Percentiles rank a stretch among this genome's conserved stretches.
These are phyloP conservation scores for Blechomonas ayalai DNA, from an alignment of 208 protist genomes.

Conservation along the genomic window DNA sequence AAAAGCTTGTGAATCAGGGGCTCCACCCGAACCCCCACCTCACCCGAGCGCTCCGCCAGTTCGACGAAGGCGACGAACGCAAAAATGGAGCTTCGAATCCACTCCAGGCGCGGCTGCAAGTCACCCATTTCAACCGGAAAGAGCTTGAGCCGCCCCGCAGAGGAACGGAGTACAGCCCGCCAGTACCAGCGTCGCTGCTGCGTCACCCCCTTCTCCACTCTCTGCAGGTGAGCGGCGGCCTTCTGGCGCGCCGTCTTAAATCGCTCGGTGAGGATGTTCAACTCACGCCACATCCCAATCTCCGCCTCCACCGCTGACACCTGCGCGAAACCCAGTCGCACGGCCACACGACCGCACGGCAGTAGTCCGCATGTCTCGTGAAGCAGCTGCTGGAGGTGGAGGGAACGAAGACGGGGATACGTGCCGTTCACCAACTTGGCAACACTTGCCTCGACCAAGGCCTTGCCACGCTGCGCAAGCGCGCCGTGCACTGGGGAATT, in stretches of 20 bases:
- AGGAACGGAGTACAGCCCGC: constrained; percentile 62
- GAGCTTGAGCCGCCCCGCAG: constrained; percentile 40
- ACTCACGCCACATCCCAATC: constrained; percentile 81
- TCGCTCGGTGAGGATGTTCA: constrained; percentile 69
- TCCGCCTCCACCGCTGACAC: constrained; percentile 56
- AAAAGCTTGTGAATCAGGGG: constrained; percentile 62
- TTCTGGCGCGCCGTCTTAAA: constrained; percentile 45
- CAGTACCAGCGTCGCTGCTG: constrained; percentile 87
- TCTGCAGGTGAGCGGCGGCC: constrained; percentile 54
- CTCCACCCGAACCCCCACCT: constrained; percentile 25
- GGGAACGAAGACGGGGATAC: constrained; percentile 77
- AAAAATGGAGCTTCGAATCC: constrained; percentile 68
- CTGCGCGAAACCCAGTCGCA: constrained; percentile 69
- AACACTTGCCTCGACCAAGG: constrained; percentile 49
- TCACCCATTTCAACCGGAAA: constrained; percentile 69
- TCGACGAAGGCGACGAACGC: constrained; percentile 77
- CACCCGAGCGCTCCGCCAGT: constrained; percentile 54
- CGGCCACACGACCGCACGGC: constrained; percentile 50
- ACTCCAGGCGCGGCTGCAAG: constrained; percentile 76
- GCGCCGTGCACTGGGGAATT: constrained; percentile 78
- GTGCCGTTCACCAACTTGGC: constrained; percentile 23
- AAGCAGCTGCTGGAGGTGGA: constrained; percentile 69
- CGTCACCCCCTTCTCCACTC: constrained; percentile 69
- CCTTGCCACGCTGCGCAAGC: constrained; percentile 60
- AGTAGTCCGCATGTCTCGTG: constrained; percentile 76